phyloP scores from a whole-genome alignment of 1,139 yeast genomes.

The Meyerozyma guilliermondii region DNA sequence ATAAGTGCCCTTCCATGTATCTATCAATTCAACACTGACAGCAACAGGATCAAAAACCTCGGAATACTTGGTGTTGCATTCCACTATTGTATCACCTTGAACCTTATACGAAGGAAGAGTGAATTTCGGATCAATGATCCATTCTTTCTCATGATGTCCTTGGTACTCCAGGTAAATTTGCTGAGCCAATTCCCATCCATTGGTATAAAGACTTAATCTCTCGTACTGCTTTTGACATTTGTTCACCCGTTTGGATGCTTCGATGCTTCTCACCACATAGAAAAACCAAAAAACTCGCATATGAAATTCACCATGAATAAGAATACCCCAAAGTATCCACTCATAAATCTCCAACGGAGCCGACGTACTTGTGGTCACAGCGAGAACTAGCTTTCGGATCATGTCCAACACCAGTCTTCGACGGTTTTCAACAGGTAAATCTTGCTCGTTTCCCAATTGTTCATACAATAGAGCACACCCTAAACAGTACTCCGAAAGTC shows the following conservation, averaged over 20 bases:
- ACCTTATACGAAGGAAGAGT: neutral
- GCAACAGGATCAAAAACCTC: neutral
- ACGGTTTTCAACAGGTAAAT: neutral
- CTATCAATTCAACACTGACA: neutral
- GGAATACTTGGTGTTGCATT: neutral
- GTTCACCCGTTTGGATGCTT: neutral
- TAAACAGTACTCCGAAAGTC: neutral
- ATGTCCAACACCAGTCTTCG: neutral
- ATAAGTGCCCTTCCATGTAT: neutral
- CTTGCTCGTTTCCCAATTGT: neutral
- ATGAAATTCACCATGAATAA: neutral
- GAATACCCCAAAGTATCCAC: slow-evolving; percentile 1
- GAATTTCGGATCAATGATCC: neutral
- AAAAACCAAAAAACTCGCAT: neutral
- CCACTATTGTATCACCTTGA: neutral
- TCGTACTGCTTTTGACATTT: neutral
- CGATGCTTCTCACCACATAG: neutral
- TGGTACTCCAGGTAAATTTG: neutral
- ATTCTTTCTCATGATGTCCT: neutral
- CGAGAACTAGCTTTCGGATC: neutral
- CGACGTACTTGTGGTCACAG: neutral
- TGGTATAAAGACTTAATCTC: neutral
- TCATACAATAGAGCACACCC: neutral
- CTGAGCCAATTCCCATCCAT: neutral
- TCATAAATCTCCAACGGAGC: neutral